phyloP scores from a whole-genome alignment of 2,329 filamentous ascomycete genomes.

The Chaetomium olivaceum region DNA sequence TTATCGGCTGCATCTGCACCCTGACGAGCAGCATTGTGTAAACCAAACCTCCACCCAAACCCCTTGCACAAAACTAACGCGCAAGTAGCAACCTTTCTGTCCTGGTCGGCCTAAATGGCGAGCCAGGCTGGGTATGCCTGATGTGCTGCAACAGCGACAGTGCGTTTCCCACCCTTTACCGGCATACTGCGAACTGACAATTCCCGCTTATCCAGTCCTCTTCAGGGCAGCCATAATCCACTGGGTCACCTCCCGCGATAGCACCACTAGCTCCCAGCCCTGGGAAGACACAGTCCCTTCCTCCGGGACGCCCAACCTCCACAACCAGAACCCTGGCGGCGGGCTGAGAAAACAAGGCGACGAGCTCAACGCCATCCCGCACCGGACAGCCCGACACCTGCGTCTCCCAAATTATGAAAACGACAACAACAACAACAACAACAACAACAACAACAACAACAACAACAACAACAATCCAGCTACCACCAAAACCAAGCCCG shows the following conservation, averaged over 20 bases:
- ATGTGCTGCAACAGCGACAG: constrained; percentile 66
- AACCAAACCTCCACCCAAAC: constrained; percentile 30
- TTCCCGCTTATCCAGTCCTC: constrained; percentile 34
- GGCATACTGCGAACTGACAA: not conserved
- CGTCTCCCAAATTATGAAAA: not conserved
- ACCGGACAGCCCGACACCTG: not conserved
- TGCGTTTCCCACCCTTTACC: constrained; percentile 37
- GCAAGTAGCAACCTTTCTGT: constrained; percentile 57
- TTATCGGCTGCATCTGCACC: constrained; percentile 59
- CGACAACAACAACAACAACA: not conserved
- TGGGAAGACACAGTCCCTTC: not conserved
- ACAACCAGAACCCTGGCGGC: not conserved
- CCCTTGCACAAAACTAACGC: not conserved
- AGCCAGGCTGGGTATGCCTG: constrained; percentile 63
- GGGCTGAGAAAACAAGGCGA: not conserved
- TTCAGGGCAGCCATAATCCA: constrained; percentile 59
- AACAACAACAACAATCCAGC: not conserved
- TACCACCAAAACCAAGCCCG: not conserved
- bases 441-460: not conserved
- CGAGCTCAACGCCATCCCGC: constrained; percentile 14
- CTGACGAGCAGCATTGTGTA: constrained; percentile 60
- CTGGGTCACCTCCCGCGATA: constrained; percentile 56
- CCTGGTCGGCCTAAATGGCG: constrained; percentile 58
- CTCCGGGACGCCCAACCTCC: not conserved
- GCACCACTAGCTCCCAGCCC: not conserved